Evolutionary conservation across 371 early-diverging fungal genomes (phyloP).

Genomic region (Dichotomocladium elegans): DNA sequence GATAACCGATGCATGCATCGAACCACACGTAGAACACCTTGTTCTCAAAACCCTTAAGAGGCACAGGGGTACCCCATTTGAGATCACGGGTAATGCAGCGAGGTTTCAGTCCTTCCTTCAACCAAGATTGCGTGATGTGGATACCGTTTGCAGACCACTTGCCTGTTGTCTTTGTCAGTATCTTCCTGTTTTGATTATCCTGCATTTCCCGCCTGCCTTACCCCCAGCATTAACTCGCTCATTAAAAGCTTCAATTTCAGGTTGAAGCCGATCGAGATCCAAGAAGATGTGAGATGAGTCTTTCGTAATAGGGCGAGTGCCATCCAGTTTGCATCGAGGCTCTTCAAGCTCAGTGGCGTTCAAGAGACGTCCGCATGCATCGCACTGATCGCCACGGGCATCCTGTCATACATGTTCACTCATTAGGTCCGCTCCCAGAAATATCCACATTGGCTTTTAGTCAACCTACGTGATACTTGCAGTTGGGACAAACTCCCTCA

Average conservation of each 20-base stretch:
- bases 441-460: neutral
- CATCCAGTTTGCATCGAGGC: slow-evolving; percentile 96
- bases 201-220: neutral
- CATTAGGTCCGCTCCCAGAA: neutral
- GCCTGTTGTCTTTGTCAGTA: slow-evolving; percentile 18
- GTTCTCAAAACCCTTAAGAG: slow-evolving; percentile 80
- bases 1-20: slow-evolving; percentile 98
- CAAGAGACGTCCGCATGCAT: slow-evolving; percentile 91
- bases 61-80: slow-evolving; percentile 99
- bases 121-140: slow-evolving; percentile 94
- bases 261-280: slow-evolving; percentile 82
- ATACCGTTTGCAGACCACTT: slow-evolving; percentile 93
- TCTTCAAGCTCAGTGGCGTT: slow-evolving; percentile 93
- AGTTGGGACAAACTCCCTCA: slow-evolving; percentile 94
- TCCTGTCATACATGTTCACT: slow-evolving; percentile 36
- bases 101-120: slow-evolving; percentile 93
- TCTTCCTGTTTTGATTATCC: no score
- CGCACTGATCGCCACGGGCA: slow-evolving; percentile 99
- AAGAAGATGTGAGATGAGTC: slow-evolving; percentile 95
- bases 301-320: slow-evolving; percentile 73
- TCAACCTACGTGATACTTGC: slow-evolving; percentile 68
- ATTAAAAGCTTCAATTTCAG: slow-evolving; percentile 72
- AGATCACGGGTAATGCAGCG: slow-evolving; percentile 99
- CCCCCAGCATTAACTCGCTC: slow-evolving; percentile 61
- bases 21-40: slow-evolving; percentile 99